Evolutionary conservation across 2,329 filamentous ascomycete genomes (phyloP).

Genomic region (Phaeophleospora eucalypticola): DNA sequence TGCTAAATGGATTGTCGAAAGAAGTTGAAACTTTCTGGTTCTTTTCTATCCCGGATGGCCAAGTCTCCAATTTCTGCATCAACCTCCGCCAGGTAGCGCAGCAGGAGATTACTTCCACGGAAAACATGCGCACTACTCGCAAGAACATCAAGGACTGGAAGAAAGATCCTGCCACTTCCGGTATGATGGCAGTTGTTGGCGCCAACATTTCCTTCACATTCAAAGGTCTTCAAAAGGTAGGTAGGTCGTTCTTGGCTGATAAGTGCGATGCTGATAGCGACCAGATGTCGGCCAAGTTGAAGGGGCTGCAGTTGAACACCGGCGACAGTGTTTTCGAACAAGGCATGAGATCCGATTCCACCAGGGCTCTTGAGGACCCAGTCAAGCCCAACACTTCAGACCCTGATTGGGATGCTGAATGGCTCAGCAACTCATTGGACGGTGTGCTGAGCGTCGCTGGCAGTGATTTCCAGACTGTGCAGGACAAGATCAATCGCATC

Average conservation of each 20-base stretch:
- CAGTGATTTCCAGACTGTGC: slow-evolving; percentile 26
- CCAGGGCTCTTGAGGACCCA: slow-evolving; percentile 21
- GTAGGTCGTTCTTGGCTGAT: neutral
- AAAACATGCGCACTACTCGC: slow-evolving; percentile 18
- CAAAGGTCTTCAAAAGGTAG: slow-evolving; percentile 25
- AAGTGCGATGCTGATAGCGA: neutral
- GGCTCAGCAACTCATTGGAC: slow-evolving; percentile 35
- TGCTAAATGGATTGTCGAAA: slow-evolving; percentile 26
- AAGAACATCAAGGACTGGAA: slow-evolving; percentile 21
- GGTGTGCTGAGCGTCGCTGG: slow-evolving; percentile 37
- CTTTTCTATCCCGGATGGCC: slow-evolving; percentile 24
- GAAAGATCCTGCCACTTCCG: slow-evolving; percentile 5
- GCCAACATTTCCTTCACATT: slow-evolving; percentile 30
- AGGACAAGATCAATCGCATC: slow-evolving; percentile 29
- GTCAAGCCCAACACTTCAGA: slow-evolving; percentile 25
- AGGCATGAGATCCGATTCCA: slow-evolving; percentile 34
- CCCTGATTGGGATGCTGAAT: slow-evolving; percentile 24
- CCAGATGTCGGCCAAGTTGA: slow-evolving; percentile 17
- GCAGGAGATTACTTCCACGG: slow-evolving; percentile 22
- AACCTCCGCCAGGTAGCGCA: slow-evolving; percentile 18
- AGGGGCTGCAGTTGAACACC: slow-evolving; percentile 14
- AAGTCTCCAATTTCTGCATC: slow-evolving; percentile 18
- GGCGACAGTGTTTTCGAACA: slow-evolving; percentile 32
- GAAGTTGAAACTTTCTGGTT: slow-evolving; percentile 27
- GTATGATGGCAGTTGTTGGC: slow-evolving; percentile 17